Conservation (phyloP, 2,329 filamentous ascomycete species). For the Pezicula radicicola region DNA sequence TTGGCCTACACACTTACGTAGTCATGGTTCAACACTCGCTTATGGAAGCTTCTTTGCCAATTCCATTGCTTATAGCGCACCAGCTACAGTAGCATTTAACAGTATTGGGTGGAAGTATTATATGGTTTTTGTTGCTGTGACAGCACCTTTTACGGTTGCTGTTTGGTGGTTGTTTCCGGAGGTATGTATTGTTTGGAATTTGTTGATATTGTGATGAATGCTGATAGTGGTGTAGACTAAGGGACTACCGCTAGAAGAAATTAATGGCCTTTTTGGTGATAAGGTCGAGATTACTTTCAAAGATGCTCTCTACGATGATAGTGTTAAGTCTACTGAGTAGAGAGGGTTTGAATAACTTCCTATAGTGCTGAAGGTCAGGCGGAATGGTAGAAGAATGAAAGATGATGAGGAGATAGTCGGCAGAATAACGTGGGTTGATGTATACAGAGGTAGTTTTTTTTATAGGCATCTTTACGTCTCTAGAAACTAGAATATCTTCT, state of each 20-base stretch:
- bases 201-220: not conserved
- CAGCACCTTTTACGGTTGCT: slow-evolving; percentile 17
- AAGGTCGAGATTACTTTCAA: no score
- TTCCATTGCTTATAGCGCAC: slow-evolving; percentile 19
- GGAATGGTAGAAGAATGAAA: no score
- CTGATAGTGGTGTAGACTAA: slow-evolving; percentile 13
- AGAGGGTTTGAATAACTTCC: no score
- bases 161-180: slow-evolving; percentile 26
- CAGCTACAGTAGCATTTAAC: slow-evolving; percentile 10
- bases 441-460: no score
- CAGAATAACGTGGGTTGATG: no score
- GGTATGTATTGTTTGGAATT: slow-evolving; percentile 1
- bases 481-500: no score
- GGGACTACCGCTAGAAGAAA: slow-evolving; percentile 29
- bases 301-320: no score
- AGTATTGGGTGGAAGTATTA: slow-evolving; percentile 30
- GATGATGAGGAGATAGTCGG: no score
- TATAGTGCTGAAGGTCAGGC: no score
- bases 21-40: slow-evolving; percentile 16
- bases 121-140: slow-evolving; percentile 25
- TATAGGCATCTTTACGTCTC: no score
- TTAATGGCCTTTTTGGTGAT: slow-evolving; percentile 28
- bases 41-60: slow-evolving; percentile 24
- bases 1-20: slow-evolving; percentile 31
- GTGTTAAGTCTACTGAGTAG: no score